Evolutionary conservation across 345 rosid species (phyloP).

Genomic region (Gossypium sturtianum): DNA sequence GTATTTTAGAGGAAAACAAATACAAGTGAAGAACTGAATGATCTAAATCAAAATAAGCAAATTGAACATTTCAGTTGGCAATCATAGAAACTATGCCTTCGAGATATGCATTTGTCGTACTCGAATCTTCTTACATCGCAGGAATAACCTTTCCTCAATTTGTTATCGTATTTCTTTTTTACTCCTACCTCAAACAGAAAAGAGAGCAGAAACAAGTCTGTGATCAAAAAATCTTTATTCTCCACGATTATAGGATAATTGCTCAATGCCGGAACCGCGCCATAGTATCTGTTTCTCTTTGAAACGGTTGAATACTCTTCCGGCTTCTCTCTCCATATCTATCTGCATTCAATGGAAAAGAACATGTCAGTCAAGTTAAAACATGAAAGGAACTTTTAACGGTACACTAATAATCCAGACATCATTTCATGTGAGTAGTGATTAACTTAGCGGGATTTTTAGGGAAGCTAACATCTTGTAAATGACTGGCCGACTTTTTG

Average conservation of each 20-base stretch:
- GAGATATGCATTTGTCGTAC: slow-evolving; percentile 54
- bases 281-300: slow-evolving; percentile 76
- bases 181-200: slow-evolving; percentile 57
- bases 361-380: background rate
- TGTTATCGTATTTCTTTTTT: slow-evolving; percentile 32
- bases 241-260: slow-evolving; percentile 59
- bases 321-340: slow-evolving; percentile 76
- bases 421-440: no score
- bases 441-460: background rate
- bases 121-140: slow-evolving; percentile 42
- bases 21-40: background rate
- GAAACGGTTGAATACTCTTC: slow-evolving; percentile 74
- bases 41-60: background rate
- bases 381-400: background rate
- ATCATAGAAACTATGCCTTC: slow-evolving; percentile 62
- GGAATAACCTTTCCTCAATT: slow-evolving; percentile 68
- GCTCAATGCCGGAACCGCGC: slow-evolving; percentile 77
- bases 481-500: background rate
- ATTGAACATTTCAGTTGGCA: background rate
- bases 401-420: background rate
- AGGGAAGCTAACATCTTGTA: background rate
- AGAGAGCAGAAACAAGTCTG: slow-evolving; percentile 87
- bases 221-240: slow-evolving; percentile 92
- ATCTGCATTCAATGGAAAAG: slow-evolving; percentile 37
- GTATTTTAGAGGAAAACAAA: background rate